Evolutionary conservation across 805 yeast genomes (phyloP), one percentile per base, ranked within the genome.

Genomic region (Naumovozyma dairenensis): DNA sequence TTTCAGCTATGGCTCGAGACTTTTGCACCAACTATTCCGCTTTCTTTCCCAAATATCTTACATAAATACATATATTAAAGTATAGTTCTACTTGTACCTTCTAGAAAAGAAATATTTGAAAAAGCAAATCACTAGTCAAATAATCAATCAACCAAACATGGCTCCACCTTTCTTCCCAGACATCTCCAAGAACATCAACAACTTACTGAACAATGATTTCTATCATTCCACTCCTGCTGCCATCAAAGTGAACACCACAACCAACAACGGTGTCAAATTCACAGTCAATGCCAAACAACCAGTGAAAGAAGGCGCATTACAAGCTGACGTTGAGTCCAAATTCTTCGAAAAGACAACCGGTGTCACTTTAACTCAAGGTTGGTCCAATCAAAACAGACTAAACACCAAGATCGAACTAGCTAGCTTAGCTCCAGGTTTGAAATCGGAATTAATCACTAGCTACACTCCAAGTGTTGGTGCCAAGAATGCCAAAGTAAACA

Each of bases 201-300:
- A 80, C 66, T 75, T 92, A 54, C 74, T 92, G 60, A 72, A 74
- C 68, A 80, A 70, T 66, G 98, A 92, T 67, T 92, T 86, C 77
- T 92, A 71, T 80, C 97, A 92, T 71, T 67, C 73, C 49, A 67
- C 89, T 45, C 83, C 92, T 44, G 92, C 92, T 48, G 66, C 92
- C 38, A 72, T 92, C 48, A 95, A 84, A 58, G 77, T 89, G 55
- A 81, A 83, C 71, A 80, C 97, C 49, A 74, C 73, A 47, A 95
- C 98, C 52, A 94, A 96, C 62, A 89, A 86, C 63, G 96, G 96
- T 54, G 96, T 89, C 38, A 73, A 85, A 41, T 92, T 92, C 77
- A 74, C 92, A 55, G 83, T 85, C 59, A 85, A 84, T 72, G 96
- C 95, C 62, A 86, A 85, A 69, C 71, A 78, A 45, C 72, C 79